A percentile compares a stretch with the other conserved stretches of the same genome.
Evolutionary conservation across 768 basidiomycete genomes (phyloP).

Genomic region (Lactarius pseudohatsudake): DNA sequence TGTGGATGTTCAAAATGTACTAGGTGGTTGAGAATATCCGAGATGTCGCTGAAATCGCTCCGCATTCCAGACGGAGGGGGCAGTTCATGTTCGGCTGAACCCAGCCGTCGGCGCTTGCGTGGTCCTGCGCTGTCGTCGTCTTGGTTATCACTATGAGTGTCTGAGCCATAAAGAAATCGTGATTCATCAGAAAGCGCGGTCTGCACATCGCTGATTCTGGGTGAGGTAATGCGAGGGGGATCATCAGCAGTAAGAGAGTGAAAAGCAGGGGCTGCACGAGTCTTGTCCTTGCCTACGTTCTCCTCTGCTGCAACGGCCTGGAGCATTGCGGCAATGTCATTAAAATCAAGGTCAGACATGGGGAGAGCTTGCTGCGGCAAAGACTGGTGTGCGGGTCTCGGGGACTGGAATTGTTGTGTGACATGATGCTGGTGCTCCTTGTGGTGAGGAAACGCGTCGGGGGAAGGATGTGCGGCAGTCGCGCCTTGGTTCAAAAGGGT

Average conservation of each 20-base stretch:
- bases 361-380: conserved; percentile 10
- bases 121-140: conserved; percentile 25
- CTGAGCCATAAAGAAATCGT: conserved; percentile 40
- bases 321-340: conserved; percentile 72
- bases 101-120: conserved; percentile 30
- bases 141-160: conserved; percentile 37
- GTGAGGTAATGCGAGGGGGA: conserved; percentile 28
- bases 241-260: conserved; percentile 71
- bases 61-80: conserved; percentile 47
- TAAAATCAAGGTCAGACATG: conserved; percentile 50
- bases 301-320: conserved; percentile 54
- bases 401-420: conserved; percentile 23
- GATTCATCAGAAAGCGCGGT: conserved; percentile 32
- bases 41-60: conserved; percentile 72
- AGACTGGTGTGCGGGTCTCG: conserved; percentile 15
- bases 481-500: conserved; percentile 73
- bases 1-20: conserved; percentile 65
- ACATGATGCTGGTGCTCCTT: conserved; percentile 23
- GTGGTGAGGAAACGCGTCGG: conserved; percentile 33
- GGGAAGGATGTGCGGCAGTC: conserved; percentile 62
- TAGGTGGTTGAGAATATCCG: conserved; percentile 76
- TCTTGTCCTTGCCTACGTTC: conserved; percentile 51
- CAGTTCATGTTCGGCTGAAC: conserved; percentile 36
- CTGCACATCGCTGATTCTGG: conserved; percentile 17
- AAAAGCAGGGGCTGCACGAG: conserved; percentile 74